These are phyloP conservation scores for Trametes sp. DNA, from an alignment of 1,284 basidiomycete genomes.

Conservation along the genomic window DNA sequence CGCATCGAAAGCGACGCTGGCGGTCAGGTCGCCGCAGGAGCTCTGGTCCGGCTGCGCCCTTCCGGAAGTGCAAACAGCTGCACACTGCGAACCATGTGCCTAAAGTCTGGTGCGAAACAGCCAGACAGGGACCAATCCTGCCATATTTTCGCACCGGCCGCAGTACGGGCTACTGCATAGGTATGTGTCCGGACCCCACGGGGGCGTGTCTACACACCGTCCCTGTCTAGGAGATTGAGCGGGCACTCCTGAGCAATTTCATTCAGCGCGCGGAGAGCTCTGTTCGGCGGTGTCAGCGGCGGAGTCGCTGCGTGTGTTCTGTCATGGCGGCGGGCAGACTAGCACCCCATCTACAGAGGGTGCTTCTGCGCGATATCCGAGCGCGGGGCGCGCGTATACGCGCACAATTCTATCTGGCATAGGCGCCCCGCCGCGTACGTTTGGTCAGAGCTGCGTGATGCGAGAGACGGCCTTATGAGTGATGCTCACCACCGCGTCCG, in stretches of 20 bases:
- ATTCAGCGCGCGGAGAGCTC: constrained; percentile 8
- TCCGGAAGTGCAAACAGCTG: constrained; percentile 30
- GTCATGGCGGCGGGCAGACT: constrained; percentile 5
- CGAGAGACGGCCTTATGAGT: neutral
- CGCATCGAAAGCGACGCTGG: constrained; percentile 17
- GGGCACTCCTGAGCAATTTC: constrained; percentile 8
- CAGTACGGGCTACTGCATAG: constrained; percentile 17
- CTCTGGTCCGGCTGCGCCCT: constrained; percentile 15
- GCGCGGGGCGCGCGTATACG: constrained; percentile 11
- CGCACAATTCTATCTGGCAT: constrained; percentile 17
- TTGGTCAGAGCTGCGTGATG: constrained; percentile 10
- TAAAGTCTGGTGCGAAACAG: constrained; percentile 14
- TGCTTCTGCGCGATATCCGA: constrained; percentile 6
- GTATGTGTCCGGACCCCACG: constrained; percentile 16
- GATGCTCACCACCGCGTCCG: constrained; percentile 9
- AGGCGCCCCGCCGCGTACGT: constrained; percentile 9
- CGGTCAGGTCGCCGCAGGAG: constrained; percentile 17
- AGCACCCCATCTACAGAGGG: neutral
- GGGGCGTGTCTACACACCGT: constrained; percentile 8
- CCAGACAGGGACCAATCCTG: constrained; percentile 16
- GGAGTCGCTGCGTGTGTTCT: constrained; percentile 2
- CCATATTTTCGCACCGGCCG: constrained; percentile 27
- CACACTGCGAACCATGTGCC: constrained; percentile 23
- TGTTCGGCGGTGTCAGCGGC: constrained; percentile 14
- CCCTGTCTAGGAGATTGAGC: constrained; percentile 12